These are phyloP conservation scores for Rhizopogon vinicolor DNA, from an alignment of 768 basidiomycete species.

Conservation along the genomic window DNA sequence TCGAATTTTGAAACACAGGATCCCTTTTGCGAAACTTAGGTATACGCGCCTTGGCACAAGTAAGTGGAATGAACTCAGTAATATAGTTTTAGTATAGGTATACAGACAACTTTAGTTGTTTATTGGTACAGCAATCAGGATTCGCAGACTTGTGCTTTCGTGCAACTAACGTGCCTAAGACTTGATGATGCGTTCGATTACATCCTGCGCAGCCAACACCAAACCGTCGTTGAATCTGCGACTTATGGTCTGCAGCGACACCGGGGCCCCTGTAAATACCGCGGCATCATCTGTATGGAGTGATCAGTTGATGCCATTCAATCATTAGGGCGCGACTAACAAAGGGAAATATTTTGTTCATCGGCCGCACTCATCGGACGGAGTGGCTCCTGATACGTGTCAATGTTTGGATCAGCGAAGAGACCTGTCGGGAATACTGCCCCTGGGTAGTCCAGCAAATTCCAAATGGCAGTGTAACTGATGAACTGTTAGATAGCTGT, in stretches of 20 bases:
- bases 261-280: slow-evolving; percentile 11
- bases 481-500: too few species aligned
- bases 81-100: too few species aligned
- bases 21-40: too few species aligned
- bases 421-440: too few species aligned
- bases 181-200: slow-evolving; percentile 20
- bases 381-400: slow-evolving; percentile 3
- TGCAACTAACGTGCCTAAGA: slow-evolving; percentile 9
- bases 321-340: slow-evolving; percentile 7
- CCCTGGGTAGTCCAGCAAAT: too few species aligned
- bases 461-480: too few species aligned
- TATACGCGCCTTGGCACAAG: too few species aligned
- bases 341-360: slow-evolving; percentile 11
- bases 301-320: slow-evolving; percentile 4
- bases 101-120: too few species aligned
- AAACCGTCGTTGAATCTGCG: slow-evolving; percentile 23
- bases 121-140: background rate
- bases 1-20: too few species aligned
- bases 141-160: background rate
- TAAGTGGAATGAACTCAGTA: too few species aligned
- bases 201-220: slow-evolving; percentile 20
- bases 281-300: slow-evolving; percentile 15
- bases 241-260: slow-evolving; percentile 18
- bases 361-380: slow-evolving; percentile 15
- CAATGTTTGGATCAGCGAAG: too few species aligned